phyloP scores from a whole-genome alignment of 305 asterid species.

The Fraxinus floribunda region DNA sequence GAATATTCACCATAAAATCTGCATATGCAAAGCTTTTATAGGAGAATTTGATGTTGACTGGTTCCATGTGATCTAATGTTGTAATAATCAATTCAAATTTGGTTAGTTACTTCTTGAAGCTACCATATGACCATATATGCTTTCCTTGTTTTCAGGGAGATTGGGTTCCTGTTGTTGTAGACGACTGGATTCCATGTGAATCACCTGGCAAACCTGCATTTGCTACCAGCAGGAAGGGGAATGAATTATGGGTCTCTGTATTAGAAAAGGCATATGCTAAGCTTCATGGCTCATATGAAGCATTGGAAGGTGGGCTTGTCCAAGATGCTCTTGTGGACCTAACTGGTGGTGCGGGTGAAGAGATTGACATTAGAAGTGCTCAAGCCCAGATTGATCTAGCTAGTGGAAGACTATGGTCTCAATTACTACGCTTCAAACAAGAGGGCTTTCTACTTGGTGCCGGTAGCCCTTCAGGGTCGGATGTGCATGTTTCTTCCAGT shows the following conservation, averaged over 20 bases:
- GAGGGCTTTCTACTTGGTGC: slow-evolving; percentile 98
- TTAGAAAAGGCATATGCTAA: slow-evolving; percentile 97
- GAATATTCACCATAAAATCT: too few species aligned
- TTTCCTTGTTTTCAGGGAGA: slow-evolving; percentile 63
- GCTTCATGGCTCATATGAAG: slow-evolving; percentile 98
- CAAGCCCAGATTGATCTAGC: slow-evolving; percentile 98
- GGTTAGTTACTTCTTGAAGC: slow-evolving; percentile 2
- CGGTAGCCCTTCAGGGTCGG: slow-evolving; percentile 99
- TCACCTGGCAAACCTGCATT: slow-evolving; percentile 97
- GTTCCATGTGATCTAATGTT: neutral
- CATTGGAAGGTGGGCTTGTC: slow-evolving; percentile 98
- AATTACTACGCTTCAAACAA: slow-evolving; percentile 80
- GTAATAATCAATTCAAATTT: neutral
- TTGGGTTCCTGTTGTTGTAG: slow-evolving; percentile 99
- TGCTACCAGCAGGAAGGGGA: slow-evolving; percentile 93
- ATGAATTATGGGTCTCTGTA: slow-evolving; percentile 89
- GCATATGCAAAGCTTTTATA: neutral
- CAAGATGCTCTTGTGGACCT: slow-evolving; percentile 99
- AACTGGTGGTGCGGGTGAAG: slow-evolving; percentile 99
- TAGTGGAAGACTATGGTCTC: slow-evolving; percentile 97
- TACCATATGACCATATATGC: neutral
- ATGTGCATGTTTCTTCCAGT: slow-evolving; percentile 89
- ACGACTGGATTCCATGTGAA: slow-evolving; percentile 99
- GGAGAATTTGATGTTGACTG: neutral
- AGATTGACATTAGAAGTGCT: slow-evolving; percentile 98